Conservation (phyloP, 257 asterid species). For the Gentiana straminea region DNA sequence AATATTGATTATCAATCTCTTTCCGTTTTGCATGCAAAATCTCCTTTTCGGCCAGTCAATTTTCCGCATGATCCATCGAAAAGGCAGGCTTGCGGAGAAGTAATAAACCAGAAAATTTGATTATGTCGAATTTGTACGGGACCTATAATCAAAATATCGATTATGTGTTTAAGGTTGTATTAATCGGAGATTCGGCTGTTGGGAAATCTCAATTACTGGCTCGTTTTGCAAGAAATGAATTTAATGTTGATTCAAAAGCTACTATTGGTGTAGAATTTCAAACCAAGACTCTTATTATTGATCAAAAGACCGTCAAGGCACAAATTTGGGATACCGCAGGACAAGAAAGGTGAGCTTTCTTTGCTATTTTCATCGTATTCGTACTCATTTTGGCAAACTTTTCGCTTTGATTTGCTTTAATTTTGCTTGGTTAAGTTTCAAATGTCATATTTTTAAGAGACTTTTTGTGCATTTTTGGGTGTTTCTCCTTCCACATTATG, state of each 20-base stretch:
- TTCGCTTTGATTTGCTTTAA: too few relatives aligned
- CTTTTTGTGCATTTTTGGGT: too few relatives aligned
- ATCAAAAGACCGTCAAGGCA: conserved; percentile 60
- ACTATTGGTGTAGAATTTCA: too few relatives aligned
- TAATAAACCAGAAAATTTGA: conserved; percentile 5
- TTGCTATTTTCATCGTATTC: too few relatives aligned
- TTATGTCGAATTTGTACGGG: conserved; percentile 51
- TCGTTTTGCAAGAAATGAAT: conserved; percentile 70
- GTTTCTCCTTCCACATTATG: too few relatives aligned
- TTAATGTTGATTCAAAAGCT: conserved; percentile 41
- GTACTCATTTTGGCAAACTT: too few relatives aligned
- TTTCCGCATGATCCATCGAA: conserved; percentile 1
- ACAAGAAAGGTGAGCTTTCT: conserved; percentile 45
- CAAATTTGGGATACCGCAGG: conserved; percentile 88
- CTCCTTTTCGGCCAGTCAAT: conserved; percentile 3
- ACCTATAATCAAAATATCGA: conserved; percentile 63
- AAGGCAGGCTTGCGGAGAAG: background rate
- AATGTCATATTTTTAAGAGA: too few relatives aligned
- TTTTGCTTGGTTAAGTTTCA: too few relatives aligned
- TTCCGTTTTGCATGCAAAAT: conserved; percentile 7
- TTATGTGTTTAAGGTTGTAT: conserved; percentile 63
- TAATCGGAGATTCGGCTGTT: conserved; percentile 36
- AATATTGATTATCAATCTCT: background rate
- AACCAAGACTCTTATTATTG: conserved; percentile 36
- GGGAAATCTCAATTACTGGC: conserved; percentile 41